phyloP scores from a whole-genome alignment of 73 alveolate species.

The Paraurostyla sp. region DNA sequence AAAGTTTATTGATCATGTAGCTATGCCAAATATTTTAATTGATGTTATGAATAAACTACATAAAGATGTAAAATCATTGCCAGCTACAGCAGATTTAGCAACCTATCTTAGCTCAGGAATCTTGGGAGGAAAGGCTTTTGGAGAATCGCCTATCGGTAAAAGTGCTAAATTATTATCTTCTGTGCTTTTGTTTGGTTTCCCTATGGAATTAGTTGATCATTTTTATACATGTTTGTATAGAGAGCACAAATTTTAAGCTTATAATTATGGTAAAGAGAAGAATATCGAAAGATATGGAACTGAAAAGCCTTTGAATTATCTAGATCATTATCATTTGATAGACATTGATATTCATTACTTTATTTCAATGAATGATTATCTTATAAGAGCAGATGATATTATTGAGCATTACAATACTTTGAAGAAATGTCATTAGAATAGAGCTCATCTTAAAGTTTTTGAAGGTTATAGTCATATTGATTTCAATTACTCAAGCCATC shows the following conservation, averaged over 20 bases:
- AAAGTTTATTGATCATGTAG: constrained; percentile 11
- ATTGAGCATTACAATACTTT: constrained; percentile 53
- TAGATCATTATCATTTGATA: constrained; percentile 30
- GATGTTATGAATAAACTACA: constrained; percentile 24
- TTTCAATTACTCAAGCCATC: constrained; percentile 59
- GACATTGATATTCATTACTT: constrained; percentile 61
- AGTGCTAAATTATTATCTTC: constrained; percentile 53
- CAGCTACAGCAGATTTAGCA: constrained; percentile 41
- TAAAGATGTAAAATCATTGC: constrained; percentile 50
- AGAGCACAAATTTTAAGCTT: constrained; percentile 25
- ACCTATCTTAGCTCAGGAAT: constrained; percentile 34
- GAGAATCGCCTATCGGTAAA: constrained; percentile 50
- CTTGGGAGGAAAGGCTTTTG: constrained; percentile 52
- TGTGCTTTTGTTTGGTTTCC: constrained; percentile 49
- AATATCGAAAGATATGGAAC: constrained; percentile 46
- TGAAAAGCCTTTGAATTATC: constrained; percentile 29
- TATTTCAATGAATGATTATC: constrained; percentile 52
- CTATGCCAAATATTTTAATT: constrained; percentile 33
- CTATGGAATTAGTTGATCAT: constrained; percentile 7
- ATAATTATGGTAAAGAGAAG: constrained; percentile 23
- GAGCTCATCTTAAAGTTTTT: constrained; percentile 56
- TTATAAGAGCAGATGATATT: constrained; percentile 59
- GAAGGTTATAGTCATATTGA: constrained; percentile 65
- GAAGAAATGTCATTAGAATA: constrained; percentile 3
- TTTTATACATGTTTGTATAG: background rate